phyloP scores from a whole-genome alignment of 169 alveolate genomes.

The Besnoitia besnoiti region DNA sequence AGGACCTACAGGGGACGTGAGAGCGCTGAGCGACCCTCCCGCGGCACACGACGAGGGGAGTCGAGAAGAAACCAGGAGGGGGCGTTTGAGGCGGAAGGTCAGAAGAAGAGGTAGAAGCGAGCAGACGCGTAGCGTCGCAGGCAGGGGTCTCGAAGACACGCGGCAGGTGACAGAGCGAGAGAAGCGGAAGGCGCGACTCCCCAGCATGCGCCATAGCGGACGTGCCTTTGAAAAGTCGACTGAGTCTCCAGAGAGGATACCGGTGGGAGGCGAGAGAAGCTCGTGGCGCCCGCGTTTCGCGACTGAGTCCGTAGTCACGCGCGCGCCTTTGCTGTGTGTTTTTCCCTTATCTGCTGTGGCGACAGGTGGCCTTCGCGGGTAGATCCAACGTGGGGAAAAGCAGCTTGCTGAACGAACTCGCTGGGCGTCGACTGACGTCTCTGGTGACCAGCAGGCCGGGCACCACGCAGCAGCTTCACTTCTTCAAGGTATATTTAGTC shows the following conservation, averaged over 20 bases:
- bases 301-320: neutral
- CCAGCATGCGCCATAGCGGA: too few species aligned
- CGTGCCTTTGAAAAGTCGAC: too few species aligned
- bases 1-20: neutral
- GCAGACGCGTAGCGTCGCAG: too few species aligned
- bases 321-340: neutral
- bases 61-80: neutral
- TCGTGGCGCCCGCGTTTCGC: too few species aligned
- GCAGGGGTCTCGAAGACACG: too few species aligned
- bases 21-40: neutral
- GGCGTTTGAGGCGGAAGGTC: neutral
- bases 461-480: constrained; percentile 64
- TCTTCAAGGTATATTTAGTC: constrained; percentile 70
- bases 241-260: too few species aligned
- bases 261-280: too few species aligned
- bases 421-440: constrained; percentile 69
- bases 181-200: too few species aligned
- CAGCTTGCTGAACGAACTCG: constrained; percentile 68
- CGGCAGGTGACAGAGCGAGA: too few species aligned
- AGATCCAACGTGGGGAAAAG: constrained; percentile 72
- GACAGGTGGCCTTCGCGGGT: constrained; percentile 72
- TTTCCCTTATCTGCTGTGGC: neutral
- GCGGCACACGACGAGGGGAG: neutral
- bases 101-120: too few species aligned
- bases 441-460: constrained; percentile 63